Percentiles rank a stretch among this genome's conserved stretches.
These are phyloP conservation scores for Magnaporthiopsis rhizophila DNA, from an alignment of 2,329 filamentous ascomycete species.

Conservation along the genomic window DNA sequence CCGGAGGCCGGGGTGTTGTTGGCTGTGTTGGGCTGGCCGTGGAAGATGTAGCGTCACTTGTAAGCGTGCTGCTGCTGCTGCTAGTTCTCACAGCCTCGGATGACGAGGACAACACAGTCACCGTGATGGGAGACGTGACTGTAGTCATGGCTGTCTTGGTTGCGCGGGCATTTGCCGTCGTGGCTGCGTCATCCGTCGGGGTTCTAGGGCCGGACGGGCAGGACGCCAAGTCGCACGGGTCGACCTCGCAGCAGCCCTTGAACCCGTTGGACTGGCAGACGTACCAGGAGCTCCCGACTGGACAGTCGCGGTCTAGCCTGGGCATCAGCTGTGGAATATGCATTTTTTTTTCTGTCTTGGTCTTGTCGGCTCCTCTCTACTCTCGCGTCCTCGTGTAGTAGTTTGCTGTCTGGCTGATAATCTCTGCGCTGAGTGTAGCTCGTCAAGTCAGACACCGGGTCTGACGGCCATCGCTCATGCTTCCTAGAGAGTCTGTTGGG, in stretches of 20 bases:
- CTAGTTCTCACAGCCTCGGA: not conserved
- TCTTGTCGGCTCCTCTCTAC: not conserved
- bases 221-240: constrained; percentile 29
- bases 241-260: constrained; percentile 35
- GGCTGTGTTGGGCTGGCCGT: not conserved
- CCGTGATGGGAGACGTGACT: not conserved
- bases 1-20: not conserved
- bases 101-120: not conserved
- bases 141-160: not conserved
- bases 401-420: not conserved
- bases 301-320: constrained; percentile 18
- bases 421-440: not conserved
- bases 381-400: not conserved
- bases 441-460: not conserved
- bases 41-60: not conserved
- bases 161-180: not conserved
- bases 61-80: not conserved
- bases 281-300: constrained; percentile 25
- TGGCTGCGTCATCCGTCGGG: not conserved
- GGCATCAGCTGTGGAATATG: not conserved
- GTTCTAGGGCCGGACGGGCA: constrained; percentile 20
- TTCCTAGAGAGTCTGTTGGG: not conserved
- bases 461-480: not conserved
- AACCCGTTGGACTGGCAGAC: constrained; percentile 28
- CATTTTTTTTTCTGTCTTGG: constrained; percentile 5